phyloP scores from a whole-genome alignment of 352 stramenopile genomes.

The Phytophthora boehmeriae region DNA sequence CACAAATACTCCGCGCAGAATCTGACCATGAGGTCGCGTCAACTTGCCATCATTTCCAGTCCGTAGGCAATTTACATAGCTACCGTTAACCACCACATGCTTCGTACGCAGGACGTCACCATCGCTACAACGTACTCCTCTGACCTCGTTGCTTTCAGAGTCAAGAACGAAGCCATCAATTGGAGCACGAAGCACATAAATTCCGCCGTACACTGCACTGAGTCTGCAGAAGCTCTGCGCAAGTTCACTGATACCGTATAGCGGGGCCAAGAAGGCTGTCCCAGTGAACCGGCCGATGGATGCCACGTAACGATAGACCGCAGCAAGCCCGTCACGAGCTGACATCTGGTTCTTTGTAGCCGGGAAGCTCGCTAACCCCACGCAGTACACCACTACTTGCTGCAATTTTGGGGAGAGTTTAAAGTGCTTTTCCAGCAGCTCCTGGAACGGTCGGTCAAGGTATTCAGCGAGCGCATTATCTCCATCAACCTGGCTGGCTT shows the following conservation, averaged over 20 bases:
- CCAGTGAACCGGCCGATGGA: constrained; percentile 87
- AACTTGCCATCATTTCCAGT: constrained; percentile 2
- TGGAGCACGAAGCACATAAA: constrained; percentile 83
- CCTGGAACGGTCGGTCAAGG: constrained; percentile 67
- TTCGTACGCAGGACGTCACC: constrained; percentile 48
- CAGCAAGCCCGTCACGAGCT: constrained; percentile 48
- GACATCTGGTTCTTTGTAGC: constrained; percentile 55
- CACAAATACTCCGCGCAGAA: constrained; percentile 69
- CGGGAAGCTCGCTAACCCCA: constrained; percentile 75
- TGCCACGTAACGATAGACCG: constrained; percentile 67
- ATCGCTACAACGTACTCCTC: constrained; percentile 48
- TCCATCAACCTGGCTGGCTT: constrained; percentile 51
- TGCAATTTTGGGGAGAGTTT: constrained; percentile 80
- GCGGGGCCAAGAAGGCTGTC: constrained; percentile 81
- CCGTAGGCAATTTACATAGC: constrained; percentile 42
- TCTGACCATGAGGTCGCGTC: constrained; percentile 32
- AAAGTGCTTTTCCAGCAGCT: constrained; percentile 73
- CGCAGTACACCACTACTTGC: constrained; percentile 86
- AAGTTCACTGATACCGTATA: constrained; percentile 89
- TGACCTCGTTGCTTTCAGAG: constrained; percentile 30
- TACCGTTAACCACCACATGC: constrained; percentile 68
- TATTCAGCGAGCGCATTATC: constrained; percentile 42
- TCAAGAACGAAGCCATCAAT: constrained; percentile 65
- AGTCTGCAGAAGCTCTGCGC: constrained; percentile 89
- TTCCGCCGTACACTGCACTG: constrained; percentile 83